These are phyloP conservation scores for Cytospora schulzeri DNA, from an alignment of 2,329 filamentous ascomycete genomes.

Conservation along the genomic window DNA sequence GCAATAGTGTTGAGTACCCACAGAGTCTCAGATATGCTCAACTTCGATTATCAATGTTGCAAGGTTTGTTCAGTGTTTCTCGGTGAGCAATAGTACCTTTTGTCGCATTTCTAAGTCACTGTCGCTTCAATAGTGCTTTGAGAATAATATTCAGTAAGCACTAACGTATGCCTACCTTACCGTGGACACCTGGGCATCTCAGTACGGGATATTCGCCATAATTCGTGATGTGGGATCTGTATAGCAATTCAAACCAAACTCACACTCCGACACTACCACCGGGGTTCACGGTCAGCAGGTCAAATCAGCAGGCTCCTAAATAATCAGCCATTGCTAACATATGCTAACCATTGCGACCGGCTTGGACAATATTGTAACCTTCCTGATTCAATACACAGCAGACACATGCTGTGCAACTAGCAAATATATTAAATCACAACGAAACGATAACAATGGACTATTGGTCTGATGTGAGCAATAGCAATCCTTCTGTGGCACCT, in stretches of 20 bases:
- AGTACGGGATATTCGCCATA: neutral
- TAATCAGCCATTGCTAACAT: neutral
- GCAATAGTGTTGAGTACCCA: too few species aligned
- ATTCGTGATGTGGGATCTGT: neutral
- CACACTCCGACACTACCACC: neutral
- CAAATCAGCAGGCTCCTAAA: neutral
- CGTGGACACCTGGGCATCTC: neutral
- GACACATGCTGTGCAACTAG: neutral
- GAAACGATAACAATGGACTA: neutral
- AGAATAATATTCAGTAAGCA: neutral
- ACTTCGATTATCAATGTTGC: too few species aligned
- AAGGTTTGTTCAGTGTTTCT: neutral
- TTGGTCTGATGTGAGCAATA: neutral
- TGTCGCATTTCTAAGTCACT: neutral
- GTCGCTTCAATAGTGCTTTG: neutral
- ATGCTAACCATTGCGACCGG: neutral
- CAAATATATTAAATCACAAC: neutral
- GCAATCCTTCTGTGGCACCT: neutral
- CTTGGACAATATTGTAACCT: neutral
- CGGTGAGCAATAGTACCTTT: neutral
- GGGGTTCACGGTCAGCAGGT: neutral
- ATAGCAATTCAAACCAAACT: neutral
- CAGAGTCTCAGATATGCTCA: neutral
- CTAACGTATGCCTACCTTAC: neutral
- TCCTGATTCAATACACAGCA: neutral